Percentiles rank a stretch among this genome's conserved stretches.
Conservation (phyloP, 208 protist genomes). For the Crithidia acanthocephali region DNA sequence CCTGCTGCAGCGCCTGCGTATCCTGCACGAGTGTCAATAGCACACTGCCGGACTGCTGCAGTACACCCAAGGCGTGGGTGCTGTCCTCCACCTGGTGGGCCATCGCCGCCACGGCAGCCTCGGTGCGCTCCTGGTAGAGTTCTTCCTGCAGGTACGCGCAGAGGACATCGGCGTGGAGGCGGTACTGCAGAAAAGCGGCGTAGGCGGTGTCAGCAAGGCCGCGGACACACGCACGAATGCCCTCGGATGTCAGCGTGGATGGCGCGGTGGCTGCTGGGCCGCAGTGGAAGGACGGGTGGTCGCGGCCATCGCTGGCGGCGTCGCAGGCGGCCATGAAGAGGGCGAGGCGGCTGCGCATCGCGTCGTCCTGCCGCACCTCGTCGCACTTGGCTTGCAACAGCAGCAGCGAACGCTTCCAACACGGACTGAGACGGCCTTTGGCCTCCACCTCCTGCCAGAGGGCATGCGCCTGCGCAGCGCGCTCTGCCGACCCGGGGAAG, state of each 20-base stretch:
- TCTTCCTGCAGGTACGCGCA: conserved; percentile 88
- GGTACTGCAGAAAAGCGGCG: conserved; percentile 83
- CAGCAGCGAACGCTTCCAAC: conserved; percentile 74
- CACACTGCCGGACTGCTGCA: conserved; percentile 43
- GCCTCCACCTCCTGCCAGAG: conserved; percentile 58
- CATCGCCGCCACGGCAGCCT: conserved; percentile 67
- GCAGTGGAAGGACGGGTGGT: conserved; percentile 40
- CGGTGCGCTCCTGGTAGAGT: conserved; percentile 88
- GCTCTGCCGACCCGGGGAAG: conserved; percentile 9
- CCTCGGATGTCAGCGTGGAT: conserved; percentile 10
- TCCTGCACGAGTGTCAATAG: conserved; percentile 25
- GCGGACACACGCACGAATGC: conserved; percentile 49
- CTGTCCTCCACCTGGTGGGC: conserved; percentile 39
- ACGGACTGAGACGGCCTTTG: conserved; percentile 55
- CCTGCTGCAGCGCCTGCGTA: conserved; percentile 43
- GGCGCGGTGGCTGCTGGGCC: background rate
- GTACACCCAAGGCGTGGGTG: conserved; percentile 33
- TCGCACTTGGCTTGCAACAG: conserved; percentile 52
- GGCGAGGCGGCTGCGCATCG: conserved; percentile 66
- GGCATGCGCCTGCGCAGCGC: conserved; percentile 27
- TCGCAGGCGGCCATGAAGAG: conserved; percentile 84
- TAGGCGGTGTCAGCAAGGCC: conserved; percentile 68
- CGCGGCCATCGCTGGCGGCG: conserved; percentile 63
- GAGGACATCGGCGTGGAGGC: conserved; percentile 80
- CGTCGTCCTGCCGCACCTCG: conserved; percentile 50